Percentiles rank a stretch among this genome's conserved stretches.
Conservation (phyloP, 2,329 filamentous ascomycete species). For the Penicillium digitatum region DNA sequence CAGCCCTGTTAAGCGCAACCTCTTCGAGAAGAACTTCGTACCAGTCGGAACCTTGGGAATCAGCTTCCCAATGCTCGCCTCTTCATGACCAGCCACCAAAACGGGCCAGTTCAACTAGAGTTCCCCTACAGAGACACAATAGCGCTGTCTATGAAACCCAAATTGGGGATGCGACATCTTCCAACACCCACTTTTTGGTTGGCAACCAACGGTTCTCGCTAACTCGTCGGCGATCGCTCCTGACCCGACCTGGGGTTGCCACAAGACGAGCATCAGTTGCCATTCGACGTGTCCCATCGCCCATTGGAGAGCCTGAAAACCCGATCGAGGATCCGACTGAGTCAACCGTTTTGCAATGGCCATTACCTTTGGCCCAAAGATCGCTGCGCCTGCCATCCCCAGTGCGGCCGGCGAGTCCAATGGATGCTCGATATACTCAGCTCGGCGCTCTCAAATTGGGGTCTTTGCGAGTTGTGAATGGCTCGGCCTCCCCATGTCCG, state of each 20-base stretch:
- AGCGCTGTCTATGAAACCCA: conserved; percentile 24
- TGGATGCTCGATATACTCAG: conserved; percentile 38
- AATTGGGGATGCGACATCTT: conserved; percentile 24
- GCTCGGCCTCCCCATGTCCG: conserved; percentile 36
- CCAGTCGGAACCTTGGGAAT: conserved; percentile 19
- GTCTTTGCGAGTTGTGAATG: conserved; percentile 41
- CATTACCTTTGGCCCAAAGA: conserved; percentile 17
- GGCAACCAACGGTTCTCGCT: conserved; percentile 34
- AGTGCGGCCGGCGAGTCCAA: conserved; percentile 25
- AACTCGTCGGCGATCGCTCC: conserved; percentile 38
- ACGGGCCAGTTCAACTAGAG: conserved; percentile 31
- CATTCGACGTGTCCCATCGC: conserved; percentile 21
- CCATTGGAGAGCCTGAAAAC: conserved; percentile 22
- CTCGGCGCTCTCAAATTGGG: conserved; percentile 40
- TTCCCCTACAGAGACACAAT: conserved; percentile 22
- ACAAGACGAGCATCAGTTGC: conserved; percentile 33
- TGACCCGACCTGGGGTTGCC: conserved; percentile 35
- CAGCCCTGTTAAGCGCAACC: conserved; percentile 18
- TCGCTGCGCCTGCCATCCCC: conserved; percentile 6
- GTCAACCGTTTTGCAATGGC: conserved; percentile 17
- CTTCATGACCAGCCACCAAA: conserved; percentile 22
- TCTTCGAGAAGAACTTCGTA: conserved; percentile 20
- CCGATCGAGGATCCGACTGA: conserved; percentile 11
- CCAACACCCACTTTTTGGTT: conserved; percentile 34
- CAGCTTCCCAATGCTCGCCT: conserved; percentile 14